Percentiles rank a stretch among this genome's conserved stretches.
Evolutionary conservation across 768 basidiomycete species (phyloP).

Genomic region (Russula brevipes): DNA sequence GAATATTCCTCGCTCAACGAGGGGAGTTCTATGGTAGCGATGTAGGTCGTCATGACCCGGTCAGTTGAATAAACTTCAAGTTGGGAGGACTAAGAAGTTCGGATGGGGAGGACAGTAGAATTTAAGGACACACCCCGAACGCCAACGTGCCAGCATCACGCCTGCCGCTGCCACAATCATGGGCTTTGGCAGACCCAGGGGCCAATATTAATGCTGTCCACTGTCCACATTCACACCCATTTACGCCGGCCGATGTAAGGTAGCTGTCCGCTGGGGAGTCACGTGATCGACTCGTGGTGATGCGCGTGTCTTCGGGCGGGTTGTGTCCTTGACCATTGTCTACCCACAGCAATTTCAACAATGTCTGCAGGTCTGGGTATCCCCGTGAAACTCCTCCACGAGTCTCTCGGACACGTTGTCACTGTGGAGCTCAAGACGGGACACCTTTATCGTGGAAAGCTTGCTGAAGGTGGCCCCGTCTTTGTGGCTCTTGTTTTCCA

Average conservation of each 20-base stretch:
- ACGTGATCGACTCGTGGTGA: no score
- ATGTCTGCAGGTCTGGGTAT: slow-evolving; percentile 72
- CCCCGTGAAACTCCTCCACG: slow-evolving; percentile 94
- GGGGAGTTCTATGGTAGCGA: background rate
- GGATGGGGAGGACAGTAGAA: background rate
- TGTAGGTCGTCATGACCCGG: background rate
- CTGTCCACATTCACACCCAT: no score
- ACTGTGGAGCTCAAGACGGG: slow-evolving; percentile 99
- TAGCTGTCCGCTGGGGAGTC: no score
- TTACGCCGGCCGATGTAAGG: no score
- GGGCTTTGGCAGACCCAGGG: no score
- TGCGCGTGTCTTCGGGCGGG: background rate
- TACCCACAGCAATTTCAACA: slow-evolving; percentile 25
- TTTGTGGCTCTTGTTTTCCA: slow-evolving; percentile 6
- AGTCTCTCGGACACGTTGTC: slow-evolving; percentile 92
- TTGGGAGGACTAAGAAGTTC: background rate
- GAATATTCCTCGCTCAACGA: background rate
- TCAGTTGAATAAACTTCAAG: background rate
- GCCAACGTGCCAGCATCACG: background rate
- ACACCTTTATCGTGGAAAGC: slow-evolving; percentile 93
- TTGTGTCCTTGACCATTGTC: background rate
- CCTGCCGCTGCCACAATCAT: background rate
- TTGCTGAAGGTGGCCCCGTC: slow-evolving; percentile 77
- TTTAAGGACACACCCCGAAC: background rate
- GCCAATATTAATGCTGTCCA: no score